Evolutionary conservation across 2,329 filamentous ascomycete species (phyloP).

Genomic region (Colletotrichum siamense): DNA sequence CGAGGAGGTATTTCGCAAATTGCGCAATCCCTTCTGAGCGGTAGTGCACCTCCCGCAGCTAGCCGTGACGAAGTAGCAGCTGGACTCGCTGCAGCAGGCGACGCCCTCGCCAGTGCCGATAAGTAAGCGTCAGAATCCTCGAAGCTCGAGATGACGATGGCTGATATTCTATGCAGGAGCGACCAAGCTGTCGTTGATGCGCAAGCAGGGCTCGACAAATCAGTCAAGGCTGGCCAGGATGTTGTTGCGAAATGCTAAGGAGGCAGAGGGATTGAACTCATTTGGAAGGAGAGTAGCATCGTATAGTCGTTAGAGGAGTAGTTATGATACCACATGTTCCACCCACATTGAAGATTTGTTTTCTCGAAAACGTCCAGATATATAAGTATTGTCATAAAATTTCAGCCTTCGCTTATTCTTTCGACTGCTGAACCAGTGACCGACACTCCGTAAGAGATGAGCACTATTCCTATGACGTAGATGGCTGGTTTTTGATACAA

Average conservation of each 20-base stretch:
- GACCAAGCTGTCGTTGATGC: neutral
- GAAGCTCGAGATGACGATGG: neutral
- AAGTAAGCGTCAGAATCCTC: neutral
- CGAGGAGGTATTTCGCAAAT: neutral
- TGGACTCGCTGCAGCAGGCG: neutral
- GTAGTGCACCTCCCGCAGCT: neutral
- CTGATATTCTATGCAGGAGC: neutral
- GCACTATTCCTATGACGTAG: neutral
- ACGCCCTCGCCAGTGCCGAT: neutral
- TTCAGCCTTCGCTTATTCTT: neutral
- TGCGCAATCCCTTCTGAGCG: neutral
- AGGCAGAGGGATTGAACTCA: neutral
- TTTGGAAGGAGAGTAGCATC: neutral
- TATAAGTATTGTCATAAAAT: neutral
- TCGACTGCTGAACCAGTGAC: neutral
- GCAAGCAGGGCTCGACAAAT: neutral
- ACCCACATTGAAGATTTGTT: neutral
- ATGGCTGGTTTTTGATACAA: neutral
- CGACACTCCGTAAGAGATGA: accelerated
- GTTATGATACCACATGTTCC: neutral
- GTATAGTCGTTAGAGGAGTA: neutral
- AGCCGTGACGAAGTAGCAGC: neutral
- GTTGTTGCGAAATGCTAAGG: neutral
- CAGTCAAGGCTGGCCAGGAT: neutral
- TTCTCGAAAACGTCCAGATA: neutral